phyloP scores from a whole-genome alignment of 2,329 filamentous ascomycete species.

The Exophiala calicioides region DNA sequence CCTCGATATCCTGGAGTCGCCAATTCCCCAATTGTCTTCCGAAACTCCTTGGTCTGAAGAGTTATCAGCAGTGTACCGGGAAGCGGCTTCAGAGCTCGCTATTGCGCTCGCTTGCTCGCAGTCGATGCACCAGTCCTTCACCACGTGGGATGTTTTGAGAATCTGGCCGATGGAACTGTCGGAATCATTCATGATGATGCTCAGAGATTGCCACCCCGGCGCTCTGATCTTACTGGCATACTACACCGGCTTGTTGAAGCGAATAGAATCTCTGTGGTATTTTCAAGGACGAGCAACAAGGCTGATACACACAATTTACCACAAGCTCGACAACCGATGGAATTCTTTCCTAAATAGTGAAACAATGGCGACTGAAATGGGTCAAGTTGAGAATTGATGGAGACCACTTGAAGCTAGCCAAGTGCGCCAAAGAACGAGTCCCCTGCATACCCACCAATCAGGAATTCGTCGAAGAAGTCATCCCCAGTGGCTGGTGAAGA shows the following conservation, averaged over 20 bases:
- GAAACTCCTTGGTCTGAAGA: constrained; percentile 1
- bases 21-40: background rate
- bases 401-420: background rate
- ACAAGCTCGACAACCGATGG: constrained; percentile 4
- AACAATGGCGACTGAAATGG: background rate
- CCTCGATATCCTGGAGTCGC: background rate
- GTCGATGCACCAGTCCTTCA: constrained; percentile 26
- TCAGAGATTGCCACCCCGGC: constrained; percentile 37
- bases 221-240: constrained; percentile 42
- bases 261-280: constrained; percentile 42
- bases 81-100: constrained; percentile 9
- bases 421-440: constrained; percentile 39
- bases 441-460: constrained; percentile 27
- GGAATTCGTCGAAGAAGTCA: constrained; percentile 50
- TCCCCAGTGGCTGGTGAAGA: constrained; percentile 52
- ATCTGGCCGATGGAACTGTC: constrained; percentile 42
- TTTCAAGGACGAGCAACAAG: constrained; percentile 36
- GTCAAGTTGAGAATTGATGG: too few relatives aligned
- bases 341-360: background rate
- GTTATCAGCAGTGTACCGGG: constrained; percentile 1
- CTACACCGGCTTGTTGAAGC: constrained; percentile 40
- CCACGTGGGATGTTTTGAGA: constrained; percentile 31
- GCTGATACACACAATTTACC: constrained; percentile 1
- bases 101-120: constrained; percentile 8
- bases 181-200: constrained; percentile 35